Conservation (phyloP, 164 flowering plant species). For the Vitis rotundifolia region DNA sequence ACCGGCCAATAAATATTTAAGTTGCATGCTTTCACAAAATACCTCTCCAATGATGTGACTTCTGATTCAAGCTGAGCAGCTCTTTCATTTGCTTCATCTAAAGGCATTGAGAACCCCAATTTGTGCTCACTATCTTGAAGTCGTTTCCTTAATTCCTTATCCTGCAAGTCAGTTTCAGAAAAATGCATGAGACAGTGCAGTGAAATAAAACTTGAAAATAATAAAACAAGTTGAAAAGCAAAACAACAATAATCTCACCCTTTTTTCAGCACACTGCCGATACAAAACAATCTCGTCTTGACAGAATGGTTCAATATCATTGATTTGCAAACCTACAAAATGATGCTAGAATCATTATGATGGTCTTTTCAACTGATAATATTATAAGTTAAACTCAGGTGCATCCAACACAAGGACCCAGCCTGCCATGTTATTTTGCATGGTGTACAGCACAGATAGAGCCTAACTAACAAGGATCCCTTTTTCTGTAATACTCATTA, state of each 20-base stretch:
- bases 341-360: background rate
- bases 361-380: too few species aligned
- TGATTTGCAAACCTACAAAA: constrained; percentile 78
- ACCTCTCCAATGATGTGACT: constrained; percentile 80
- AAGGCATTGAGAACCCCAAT: constrained; percentile 88
- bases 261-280: constrained; percentile 75
- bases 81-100: constrained; percentile 71
- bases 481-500: too few species aligned
- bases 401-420: too few species aligned
- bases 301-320: constrained; percentile 93
- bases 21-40: constrained; percentile 9
- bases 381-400: too few species aligned
- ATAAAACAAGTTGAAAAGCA: background rate
- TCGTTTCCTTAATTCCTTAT: constrained; percentile 66
- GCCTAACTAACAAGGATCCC: too few species aligned
- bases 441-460: too few species aligned
- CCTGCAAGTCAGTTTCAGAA: constrained; percentile 44
- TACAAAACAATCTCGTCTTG: constrained; percentile 93
- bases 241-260: constrained; percentile 52
- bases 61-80: constrained; percentile 74
- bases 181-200: background rate
- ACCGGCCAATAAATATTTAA: background rate
- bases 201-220: background rate
- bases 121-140: constrained; percentile 86
- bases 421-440: too few species aligned